These are phyloP conservation scores for Colletotrichum tropicale DNA, from an alignment of 2,329 filamentous ascomycete species.

Conservation along the genomic window DNA sequence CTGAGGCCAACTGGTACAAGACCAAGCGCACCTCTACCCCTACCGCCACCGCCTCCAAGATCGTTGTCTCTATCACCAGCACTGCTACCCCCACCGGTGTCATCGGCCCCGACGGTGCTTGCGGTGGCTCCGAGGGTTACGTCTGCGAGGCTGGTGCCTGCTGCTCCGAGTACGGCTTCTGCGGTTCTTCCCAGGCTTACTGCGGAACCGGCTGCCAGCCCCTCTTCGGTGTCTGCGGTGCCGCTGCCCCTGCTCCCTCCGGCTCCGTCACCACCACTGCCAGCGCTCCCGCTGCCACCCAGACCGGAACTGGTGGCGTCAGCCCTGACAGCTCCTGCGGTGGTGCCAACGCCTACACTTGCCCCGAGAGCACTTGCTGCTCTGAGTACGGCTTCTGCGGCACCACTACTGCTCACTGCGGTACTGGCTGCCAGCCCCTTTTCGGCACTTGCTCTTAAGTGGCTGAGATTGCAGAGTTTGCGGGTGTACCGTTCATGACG, in stretches of 20 bases:
- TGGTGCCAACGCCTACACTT: slow-evolving; percentile 6
- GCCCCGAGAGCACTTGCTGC: slow-evolving; percentile 20
- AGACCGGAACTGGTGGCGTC: slow-evolving; percentile 10
- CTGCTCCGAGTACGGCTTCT: slow-evolving; percentile 25
- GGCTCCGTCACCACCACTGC: neutral
- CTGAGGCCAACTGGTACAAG: slow-evolving; percentile 49
- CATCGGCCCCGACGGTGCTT: slow-evolving; percentile 13
- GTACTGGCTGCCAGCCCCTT: slow-evolving; percentile 14
- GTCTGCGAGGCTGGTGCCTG: slow-evolving; percentile 19
- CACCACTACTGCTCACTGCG: slow-evolving; percentile 22
- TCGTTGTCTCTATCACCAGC: slow-evolving; percentile 18
- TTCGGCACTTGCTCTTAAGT: slow-evolving; percentile 13
- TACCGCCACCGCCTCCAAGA: slow-evolving; percentile 14
- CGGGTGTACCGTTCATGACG: no score
- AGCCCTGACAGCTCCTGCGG: slow-evolving; percentile 14
- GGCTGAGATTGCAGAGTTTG: neutral
- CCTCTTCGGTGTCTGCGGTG: slow-evolving; percentile 22
- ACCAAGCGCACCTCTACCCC: slow-evolving; percentile 20
- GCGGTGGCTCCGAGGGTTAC: slow-evolving; percentile 16
- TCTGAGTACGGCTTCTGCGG: slow-evolving; percentile 24
- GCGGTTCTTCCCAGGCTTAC: slow-evolving; percentile 20
- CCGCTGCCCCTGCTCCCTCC: neutral
- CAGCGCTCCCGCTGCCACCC: neutral
- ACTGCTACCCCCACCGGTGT: slow-evolving; percentile 21
- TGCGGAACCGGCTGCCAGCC: slow-evolving; percentile 23